phyloP scores from a whole-genome alignment of 345 rosid genomes.

The Gossypium anomalum region DNA sequence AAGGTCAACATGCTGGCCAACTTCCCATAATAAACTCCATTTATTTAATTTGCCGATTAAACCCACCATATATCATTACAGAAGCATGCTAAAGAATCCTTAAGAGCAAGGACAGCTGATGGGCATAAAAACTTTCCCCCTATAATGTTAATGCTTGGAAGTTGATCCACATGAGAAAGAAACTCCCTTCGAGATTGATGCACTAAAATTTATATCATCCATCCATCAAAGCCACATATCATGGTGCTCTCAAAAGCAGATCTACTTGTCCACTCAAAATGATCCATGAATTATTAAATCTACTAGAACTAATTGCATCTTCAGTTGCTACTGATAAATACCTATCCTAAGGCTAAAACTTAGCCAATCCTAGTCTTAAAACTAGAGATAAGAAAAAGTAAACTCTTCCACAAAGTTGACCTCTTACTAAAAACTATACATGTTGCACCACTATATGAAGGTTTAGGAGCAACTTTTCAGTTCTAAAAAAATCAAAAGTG shows the following conservation, averaged over 20 bases:
- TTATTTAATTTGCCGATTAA: not conserved
- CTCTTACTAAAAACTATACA: not conserved
- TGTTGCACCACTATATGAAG: slow-evolving; percentile 1
- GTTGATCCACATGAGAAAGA: not conserved
- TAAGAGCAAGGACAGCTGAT: not conserved
- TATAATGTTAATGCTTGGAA: not conserved
- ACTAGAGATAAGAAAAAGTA: not conserved
- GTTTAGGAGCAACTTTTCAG: not conserved
- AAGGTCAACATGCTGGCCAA: slow-evolving; percentile 9
- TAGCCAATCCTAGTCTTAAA: slow-evolving; percentile 10
- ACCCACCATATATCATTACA: not conserved
- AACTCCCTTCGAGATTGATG: not conserved
- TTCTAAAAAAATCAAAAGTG: not conserved
- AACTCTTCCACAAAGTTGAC: not conserved
- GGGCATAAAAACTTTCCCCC: not conserved
- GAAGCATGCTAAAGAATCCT: not conserved
- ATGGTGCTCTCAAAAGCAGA: not conserved
- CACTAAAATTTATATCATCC: not conserved
- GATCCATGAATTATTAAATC: not conserved
- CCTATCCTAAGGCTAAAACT: not conserved
- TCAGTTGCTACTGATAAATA: not conserved
- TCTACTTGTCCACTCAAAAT: not conserved
- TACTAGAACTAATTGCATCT: not conserved
- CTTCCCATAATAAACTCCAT: not conserved
- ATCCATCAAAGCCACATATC: not conserved